phyloP scores from a whole-genome alignment of 2,329 filamentous ascomycete genomes.

The Boeremia exigua region DNA sequence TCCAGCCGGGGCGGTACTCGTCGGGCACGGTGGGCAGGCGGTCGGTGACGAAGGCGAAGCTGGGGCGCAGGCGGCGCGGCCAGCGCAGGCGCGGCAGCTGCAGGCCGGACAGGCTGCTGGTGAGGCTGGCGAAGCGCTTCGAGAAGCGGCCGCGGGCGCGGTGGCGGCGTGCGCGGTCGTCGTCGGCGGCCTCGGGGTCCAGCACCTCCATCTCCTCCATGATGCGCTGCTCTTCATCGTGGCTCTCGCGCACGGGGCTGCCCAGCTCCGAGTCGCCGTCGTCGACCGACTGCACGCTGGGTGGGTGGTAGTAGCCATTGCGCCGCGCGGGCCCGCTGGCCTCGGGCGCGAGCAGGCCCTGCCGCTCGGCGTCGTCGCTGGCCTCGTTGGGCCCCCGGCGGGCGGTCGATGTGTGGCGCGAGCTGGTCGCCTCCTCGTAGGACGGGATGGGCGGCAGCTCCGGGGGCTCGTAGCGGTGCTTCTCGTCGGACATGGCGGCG shows the following conservation, averaged over 20 bases:
- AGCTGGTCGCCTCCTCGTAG: slow-evolving; percentile 80
- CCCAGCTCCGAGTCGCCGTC: slow-evolving; percentile 57
- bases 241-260: slow-evolving; percentile 61
- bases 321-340: slow-evolving; percentile 36
- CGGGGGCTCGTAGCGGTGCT: slow-evolving; percentile 47
- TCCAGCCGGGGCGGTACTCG: slow-evolving; percentile 60
- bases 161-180: slow-evolving; percentile 37
- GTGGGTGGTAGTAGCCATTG: slow-evolving; percentile 69
- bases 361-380: slow-evolving; percentile 75
- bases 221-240: slow-evolving; percentile 69
- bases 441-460: slow-evolving; percentile 75
- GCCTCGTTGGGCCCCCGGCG: slow-evolving; percentile 63
- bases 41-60: slow-evolving; percentile 37
- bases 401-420: slow-evolving; percentile 56
- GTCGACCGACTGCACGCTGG: slow-evolving; percentile 83
- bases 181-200: slow-evolving; percentile 45
- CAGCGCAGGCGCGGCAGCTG: slow-evolving; percentile 47
- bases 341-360: slow-evolving; percentile 71
- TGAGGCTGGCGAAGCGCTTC: slow-evolving; percentile 63
- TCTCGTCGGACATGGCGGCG: slow-evolving; percentile 48
- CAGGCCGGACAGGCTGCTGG: slow-evolving; percentile 63
- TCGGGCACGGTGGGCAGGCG: slow-evolving; percentile 54
- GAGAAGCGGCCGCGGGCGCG: slow-evolving; percentile 53
- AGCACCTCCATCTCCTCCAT: slow-evolving; percentile 72
- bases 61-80: slow-evolving; percentile 18